These are phyloP conservation scores for Closterium sp. DNA, from an alignment of 139 green algal genomes.

Conservation along the genomic window DNA sequence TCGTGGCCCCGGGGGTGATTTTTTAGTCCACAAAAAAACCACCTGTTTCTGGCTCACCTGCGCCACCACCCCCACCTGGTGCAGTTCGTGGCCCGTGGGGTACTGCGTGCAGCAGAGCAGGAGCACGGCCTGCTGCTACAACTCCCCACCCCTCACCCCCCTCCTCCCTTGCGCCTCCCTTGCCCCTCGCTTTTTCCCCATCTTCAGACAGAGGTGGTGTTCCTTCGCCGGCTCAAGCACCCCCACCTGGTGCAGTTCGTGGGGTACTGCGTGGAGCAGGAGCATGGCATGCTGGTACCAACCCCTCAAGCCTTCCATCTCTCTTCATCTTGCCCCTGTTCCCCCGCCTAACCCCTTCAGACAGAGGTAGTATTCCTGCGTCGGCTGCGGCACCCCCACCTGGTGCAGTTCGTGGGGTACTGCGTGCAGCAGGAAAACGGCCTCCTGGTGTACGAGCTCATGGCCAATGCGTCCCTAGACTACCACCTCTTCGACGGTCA, in stretches of 20 bases:
- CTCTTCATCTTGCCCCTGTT: background rate
- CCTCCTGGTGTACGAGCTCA: constrained; percentile 41
- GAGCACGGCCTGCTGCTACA: background rate
- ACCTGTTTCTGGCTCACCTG: constrained; percentile 32
- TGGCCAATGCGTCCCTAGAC: constrained; percentile 33
- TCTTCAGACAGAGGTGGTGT: constrained; percentile 24
- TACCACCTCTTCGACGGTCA: constrained; percentile 21
- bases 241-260: constrained; percentile 43
- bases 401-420: constrained; percentile 46
- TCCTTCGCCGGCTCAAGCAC: constrained; percentile 22
- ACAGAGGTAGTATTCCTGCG: constrained; percentile 39
- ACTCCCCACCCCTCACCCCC: background rate
- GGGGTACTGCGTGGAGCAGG: constrained; percentile 23
- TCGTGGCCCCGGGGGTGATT: no score
- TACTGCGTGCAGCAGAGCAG: constrained; percentile 44
- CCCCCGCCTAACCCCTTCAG: background rate
- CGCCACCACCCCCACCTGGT: constrained; percentile 47
- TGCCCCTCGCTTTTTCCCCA: background rate
- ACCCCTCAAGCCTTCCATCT: background rate
- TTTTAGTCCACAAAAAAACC: no score
- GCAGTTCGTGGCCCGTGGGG: constrained; percentile 30
- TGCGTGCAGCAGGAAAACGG: constrained; percentile 16
- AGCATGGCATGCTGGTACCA: background rate
- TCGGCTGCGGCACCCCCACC: constrained; percentile 28
- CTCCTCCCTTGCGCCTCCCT: background rate